Base-by-base conservation (phyloP, 805 yeast genomes). In the Saturnispora saitoi region DNA sequence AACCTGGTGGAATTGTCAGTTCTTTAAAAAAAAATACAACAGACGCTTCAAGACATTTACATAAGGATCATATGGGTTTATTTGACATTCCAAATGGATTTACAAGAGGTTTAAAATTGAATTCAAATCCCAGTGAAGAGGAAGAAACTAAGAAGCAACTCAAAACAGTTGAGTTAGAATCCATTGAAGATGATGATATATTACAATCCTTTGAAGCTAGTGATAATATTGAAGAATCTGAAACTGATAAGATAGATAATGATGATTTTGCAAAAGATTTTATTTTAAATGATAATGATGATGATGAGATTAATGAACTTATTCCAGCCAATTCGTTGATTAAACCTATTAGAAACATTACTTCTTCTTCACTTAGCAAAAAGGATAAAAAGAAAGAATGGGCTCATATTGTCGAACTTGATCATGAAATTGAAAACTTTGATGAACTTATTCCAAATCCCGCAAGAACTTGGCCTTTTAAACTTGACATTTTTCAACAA, bases 391-490 rank as follows among this genome's bases (percentile, higher is more conserved):
- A 80, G 28, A 46, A 46, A 31, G 48, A 81, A 51, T 93, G 98
- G 98, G 99, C 99, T 0, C 99, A 93, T 67, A 80, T 86, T 37
- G 96, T 93, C 10, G 96, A 93, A 57, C 67, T 93, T 43, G 80
- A 86, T 58, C 95, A 88, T 59, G 78, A 76, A 51, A 78, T 93
- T 48, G 86, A 83, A 22, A 89, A 93, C 63, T 93, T 93, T 61
- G 72, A 77, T 17, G 96, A 90, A 58, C 70, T 93, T 45, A 88
- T 93, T 5, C 98, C 99, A 0, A 81, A 86, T 52, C 91, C 91
- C 71, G 99, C 99, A 0, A 71, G 96, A 46, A 79, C 75, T 39
- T 93, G 95, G 93, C 97, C 99, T 0, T 93, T 93, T 60, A 91
- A 89, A 62, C 72, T 93, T 42, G 99, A 93, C 67, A 82, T 85